Evolutionary conservation across 2,329 filamentous ascomycete species (phyloP), one percentile per base, ranked within the genome.

Genomic region (Acephala macrosclerotiorum): DNA sequence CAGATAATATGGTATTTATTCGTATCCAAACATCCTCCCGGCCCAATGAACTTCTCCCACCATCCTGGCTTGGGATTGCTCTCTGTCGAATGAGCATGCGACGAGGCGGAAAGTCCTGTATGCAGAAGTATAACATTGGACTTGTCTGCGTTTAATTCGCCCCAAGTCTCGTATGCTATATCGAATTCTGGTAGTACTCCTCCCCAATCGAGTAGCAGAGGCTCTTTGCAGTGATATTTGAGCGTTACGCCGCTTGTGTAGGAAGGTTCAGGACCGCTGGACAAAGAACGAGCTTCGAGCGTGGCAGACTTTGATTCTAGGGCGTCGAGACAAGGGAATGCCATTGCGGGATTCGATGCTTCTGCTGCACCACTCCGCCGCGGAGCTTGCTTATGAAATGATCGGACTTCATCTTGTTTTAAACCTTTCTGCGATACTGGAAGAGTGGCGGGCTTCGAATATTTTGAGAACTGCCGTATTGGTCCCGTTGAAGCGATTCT

Each of bases 1-100:
- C 96, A 99, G 67, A 99, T 93, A 66, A 99, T 82, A 75, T 94
- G 93, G 82, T 96, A 97, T 77, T 93, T 95, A 79, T 95, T 82
- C 1, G 96, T 99, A 78, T 99, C 93, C 11, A 99, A 81, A 12
- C 93, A 91, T 22, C 86, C 85, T 0, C 92, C 93, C 0, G 94
- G 91, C 0, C 96, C 96, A 75, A 99, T 98, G 77, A 99, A 99
- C 78, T 91, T 95, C 80, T 99, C 96, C 96, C 96, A 99, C 96
- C 96, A 99, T 3, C 96, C 96, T 0, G 94, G 91, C 77, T 94
- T 91, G 0, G 92, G 87, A 77, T 99, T 99, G 11, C 84, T 82
- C 60, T 87, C 84, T n/a, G 95, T 98, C 65, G 94, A 97, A 76
- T 94, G 94, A 1, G 96, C 96, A 80, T 99, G 96, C 64, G 94